A percentile compares a stretch with the other conserved stretches of the same genome.
Evolutionary conservation across 2,329 filamentous ascomycete genomes (phyloP).

Genomic region (Colletotrichum cuscutae): DNA sequence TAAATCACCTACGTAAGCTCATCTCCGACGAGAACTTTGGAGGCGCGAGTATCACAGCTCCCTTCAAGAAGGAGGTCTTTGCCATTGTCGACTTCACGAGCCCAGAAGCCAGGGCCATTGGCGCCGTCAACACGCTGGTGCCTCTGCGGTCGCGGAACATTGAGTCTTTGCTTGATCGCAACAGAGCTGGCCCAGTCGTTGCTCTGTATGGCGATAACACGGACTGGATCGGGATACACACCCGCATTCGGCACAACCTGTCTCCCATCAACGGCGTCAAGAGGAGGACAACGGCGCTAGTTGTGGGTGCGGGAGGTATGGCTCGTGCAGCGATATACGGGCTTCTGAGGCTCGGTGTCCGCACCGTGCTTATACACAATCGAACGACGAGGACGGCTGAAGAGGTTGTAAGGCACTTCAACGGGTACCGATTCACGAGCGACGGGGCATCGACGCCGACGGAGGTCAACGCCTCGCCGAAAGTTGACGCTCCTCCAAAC

Average conservation of each 20-base stretch:
- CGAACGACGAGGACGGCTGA: conserved; percentile 73
- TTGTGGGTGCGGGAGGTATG: conserved; percentile 79
- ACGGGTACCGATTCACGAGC: conserved; percentile 54
- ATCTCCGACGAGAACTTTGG: conserved; percentile 75
- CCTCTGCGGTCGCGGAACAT: conserved; percentile 70
- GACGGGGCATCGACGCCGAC: conserved; percentile 49
- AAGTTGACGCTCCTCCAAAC: conserved; percentile 45
- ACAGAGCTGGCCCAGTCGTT: conserved; percentile 72
- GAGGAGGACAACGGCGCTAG: conserved; percentile 63
- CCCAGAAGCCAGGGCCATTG: conserved; percentile 77
- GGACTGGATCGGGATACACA: conserved; percentile 82
- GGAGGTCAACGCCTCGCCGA: conserved; percentile 41
- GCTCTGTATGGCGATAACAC: conserved; percentile 83
- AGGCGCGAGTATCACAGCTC: conserved; percentile 76
- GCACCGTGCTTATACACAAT: conserved; percentile 80
- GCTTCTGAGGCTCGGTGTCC: conserved; percentile 80
- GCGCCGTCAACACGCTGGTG: conserved; percentile 80
- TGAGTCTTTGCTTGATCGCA: conserved; percentile 65
- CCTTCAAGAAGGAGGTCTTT: conserved; percentile 80
- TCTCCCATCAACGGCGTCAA: conserved; percentile 76
- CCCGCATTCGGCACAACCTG: conserved; percentile 76
- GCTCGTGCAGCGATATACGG: conserved; percentile 81
- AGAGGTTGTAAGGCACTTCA: conserved; percentile 76
- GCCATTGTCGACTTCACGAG: conserved; percentile 75
- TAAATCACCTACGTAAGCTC: conserved; percentile 71